Conservation (phyloP, 2,329 filamentous ascomycete species). For the Furcasterigmium furcatum region DNA sequence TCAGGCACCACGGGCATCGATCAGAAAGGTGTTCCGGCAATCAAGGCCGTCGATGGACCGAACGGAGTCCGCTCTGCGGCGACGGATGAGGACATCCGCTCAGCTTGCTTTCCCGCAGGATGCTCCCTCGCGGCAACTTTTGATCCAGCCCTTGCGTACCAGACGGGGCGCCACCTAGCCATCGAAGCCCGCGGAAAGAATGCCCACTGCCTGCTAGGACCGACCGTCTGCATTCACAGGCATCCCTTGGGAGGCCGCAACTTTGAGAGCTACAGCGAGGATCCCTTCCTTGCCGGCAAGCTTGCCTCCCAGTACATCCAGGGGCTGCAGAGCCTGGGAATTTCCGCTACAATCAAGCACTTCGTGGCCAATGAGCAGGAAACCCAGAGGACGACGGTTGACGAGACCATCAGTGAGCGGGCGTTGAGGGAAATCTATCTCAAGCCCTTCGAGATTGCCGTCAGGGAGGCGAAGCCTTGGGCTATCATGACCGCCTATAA, state of each 20-base stretch:
- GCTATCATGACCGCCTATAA: constrained; percentile 30
- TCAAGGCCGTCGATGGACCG: constrained; percentile 11
- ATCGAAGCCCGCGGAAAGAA: constrained; percentile 54
- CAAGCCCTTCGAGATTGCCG: constrained; percentile 37
- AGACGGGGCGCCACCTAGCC: constrained; percentile 54
- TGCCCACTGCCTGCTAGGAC: constrained; percentile 56
- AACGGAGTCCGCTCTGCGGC: constrained; percentile 12
- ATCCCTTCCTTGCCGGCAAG: constrained; percentile 39
- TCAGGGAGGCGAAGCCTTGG: constrained; percentile 34
- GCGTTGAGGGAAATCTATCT: constrained; percentile 36
- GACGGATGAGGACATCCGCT: constrained; percentile 9
- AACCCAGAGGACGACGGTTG: constrained; percentile 21
- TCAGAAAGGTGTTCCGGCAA: constrained; percentile 6
- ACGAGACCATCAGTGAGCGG: constrained; percentile 22
- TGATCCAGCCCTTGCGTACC: constrained; percentile 52
- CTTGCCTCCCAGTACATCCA: constrained; percentile 31
- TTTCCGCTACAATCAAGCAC: constrained; percentile 8
- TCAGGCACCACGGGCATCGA: constrained; percentile 8
- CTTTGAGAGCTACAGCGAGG: constrained; percentile 33
- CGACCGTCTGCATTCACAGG: constrained; percentile 34
- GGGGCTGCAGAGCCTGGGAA: constrained; percentile 22
- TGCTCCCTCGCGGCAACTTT: constrained; percentile 56
- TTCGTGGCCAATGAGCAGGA: constrained; percentile 31
- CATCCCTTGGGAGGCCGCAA: constrained; percentile 23
- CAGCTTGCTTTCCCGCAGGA: constrained; percentile 19